These are phyloP conservation scores for Nemania diffusa DNA, from an alignment of 2,329 filamentous ascomycete genomes.

Conservation along the genomic window DNA sequence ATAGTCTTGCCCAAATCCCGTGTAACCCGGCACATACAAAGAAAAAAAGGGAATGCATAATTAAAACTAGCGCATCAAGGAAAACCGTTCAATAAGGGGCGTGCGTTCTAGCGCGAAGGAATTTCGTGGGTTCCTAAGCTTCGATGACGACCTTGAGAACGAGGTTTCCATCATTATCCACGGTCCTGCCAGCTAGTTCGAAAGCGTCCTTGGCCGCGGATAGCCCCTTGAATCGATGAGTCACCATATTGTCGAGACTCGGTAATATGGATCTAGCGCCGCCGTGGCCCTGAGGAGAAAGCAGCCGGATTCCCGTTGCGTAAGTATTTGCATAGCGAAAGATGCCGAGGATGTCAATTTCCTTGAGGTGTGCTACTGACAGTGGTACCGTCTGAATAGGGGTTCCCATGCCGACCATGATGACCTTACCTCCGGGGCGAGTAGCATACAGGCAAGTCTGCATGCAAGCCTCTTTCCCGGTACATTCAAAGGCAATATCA, in stretches of 20 bases:
- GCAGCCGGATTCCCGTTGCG: slow-evolving; percentile 72
- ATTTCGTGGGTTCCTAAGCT: slow-evolving; percentile 49
- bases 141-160: slow-evolving; percentile 79
- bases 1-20: background rate
- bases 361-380: slow-evolving; percentile 76
- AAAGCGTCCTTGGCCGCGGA: slow-evolving; percentile 72
- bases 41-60: background rate
- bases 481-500: slow-evolving; percentile 79
- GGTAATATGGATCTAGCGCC: slow-evolving; percentile 62
- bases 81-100: background rate
- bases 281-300: slow-evolving; percentile 56
- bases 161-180: slow-evolving; percentile 73
- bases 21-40: background rate
- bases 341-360: slow-evolving; percentile 80
- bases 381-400: slow-evolving; percentile 79
- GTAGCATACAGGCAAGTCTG: slow-evolving; percentile 80
- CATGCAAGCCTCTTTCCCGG: slow-evolving; percentile 78
- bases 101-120: background rate
- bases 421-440: slow-evolving; percentile 74
- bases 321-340: slow-evolving; percentile 84
- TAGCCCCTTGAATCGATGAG: slow-evolving; percentile 75
- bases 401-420: slow-evolving; percentile 84
- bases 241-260: slow-evolving; percentile 76
- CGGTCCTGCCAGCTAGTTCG: slow-evolving; percentile 74
- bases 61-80: background rate